Conservation (phyloP, 768 basidiomycete genomes). For the Lactarius vividus region DNA sequence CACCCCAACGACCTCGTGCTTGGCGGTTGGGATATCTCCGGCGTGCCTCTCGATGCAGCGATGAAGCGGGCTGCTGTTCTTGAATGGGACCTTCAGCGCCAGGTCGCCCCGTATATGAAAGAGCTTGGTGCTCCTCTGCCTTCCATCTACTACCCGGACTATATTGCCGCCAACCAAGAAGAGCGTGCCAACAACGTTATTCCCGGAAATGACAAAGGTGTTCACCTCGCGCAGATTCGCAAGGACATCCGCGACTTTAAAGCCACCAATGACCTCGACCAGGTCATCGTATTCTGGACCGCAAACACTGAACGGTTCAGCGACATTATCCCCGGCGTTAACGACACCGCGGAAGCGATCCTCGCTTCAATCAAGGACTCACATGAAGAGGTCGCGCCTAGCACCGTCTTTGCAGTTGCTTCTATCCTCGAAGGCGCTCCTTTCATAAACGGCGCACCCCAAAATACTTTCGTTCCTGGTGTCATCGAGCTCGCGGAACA, state of each 20-base stretch:
- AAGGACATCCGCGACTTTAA: conserved; percentile 96
- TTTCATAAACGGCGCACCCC: conserved; percentile 96
- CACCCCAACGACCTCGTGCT: conserved; percentile 98
- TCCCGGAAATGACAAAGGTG: conserved; percentile 81
- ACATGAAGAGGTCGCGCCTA: conserved; percentile 94
- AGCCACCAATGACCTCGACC: conserved; percentile 73
- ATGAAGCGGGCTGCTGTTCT: conserved; percentile 93
- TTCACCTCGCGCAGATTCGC: conserved; percentile 88
- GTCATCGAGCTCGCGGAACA: conserved; percentile 90
- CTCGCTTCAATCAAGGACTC: conserved; percentile 78
- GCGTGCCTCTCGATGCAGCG: conserved; percentile 78
- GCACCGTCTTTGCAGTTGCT: conserved; percentile 93
- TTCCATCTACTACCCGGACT: conserved; percentile 95
- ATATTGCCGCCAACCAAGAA: conserved; percentile 97
- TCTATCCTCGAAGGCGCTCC: conserved; percentile 93
- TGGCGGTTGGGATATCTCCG: conserved; percentile 98
- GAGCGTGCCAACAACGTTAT: conserved; percentile 93
- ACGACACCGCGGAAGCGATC: conserved; percentile 89
- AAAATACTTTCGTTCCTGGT: conserved; percentile 98
- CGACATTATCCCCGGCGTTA: conserved; percentile 90
- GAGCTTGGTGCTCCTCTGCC: conserved; percentile 81
- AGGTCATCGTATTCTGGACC: conserved; percentile 95
- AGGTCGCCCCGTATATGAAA: conserved; percentile 85
- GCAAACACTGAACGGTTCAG: conserved; percentile 98
- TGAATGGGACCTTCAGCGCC: conserved; percentile 95